Evolutionary conservation across 2,329 filamentous ascomycete species (phyloP).

Genomic region (Metarhizium sp.): DNA sequence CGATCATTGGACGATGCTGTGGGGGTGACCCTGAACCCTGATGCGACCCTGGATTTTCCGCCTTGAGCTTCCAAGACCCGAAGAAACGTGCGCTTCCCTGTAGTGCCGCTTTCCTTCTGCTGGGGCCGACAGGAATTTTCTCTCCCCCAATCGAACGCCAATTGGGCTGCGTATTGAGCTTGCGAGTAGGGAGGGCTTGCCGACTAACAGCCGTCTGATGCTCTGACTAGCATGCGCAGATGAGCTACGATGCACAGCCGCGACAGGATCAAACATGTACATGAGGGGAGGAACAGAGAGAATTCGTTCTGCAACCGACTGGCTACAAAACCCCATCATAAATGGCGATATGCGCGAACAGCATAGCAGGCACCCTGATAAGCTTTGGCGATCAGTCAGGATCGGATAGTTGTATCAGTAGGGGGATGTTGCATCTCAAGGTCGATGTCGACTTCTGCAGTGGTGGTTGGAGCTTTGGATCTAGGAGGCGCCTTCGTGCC

Average conservation of each 20-base stretch:
- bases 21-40: slow-evolving; percentile 12
- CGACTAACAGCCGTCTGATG: too few species aligned
- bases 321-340: not conserved
- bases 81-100: not conserved
- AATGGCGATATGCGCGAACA: not conserved
- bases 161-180: not conserved
- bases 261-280: too few species aligned
- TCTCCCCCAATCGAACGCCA: not conserved
- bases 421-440: not conserved
- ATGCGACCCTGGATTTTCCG: slow-evolving; percentile 18
- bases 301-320: not conserved
- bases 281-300: too few species aligned
- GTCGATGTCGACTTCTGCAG: not conserved
- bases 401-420: too few species aligned
- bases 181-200: too few species aligned
- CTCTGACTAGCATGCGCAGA: too few species aligned
- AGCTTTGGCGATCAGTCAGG: too few species aligned
- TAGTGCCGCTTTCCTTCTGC: not conserved
- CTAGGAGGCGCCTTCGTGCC: not conserved
- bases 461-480: not conserved
- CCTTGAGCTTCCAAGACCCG: not conserved
- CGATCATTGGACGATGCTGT: slow-evolving; percentile 25
- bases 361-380: too few species aligned
- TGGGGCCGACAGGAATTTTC: not conserved
- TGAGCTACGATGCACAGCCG: too few species aligned